Evolutionary conservation across 2,329 filamentous ascomycete species (phyloP).

Genomic region (Orbilia ellipsospora): DNA sequence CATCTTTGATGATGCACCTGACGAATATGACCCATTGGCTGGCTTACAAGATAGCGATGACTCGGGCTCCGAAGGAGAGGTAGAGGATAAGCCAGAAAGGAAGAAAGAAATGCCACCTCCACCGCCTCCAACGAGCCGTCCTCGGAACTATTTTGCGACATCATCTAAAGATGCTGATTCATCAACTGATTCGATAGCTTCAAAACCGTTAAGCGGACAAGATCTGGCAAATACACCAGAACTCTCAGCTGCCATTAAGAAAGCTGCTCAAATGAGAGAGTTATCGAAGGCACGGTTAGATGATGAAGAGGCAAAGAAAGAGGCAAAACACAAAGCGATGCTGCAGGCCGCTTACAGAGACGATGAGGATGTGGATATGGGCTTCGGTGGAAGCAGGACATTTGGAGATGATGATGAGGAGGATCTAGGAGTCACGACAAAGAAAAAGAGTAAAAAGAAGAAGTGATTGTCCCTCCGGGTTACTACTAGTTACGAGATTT

Average conservation of each 20-base stretch:
- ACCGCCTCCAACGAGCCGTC: slow-evolving; percentile 61
- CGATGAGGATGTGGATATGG: slow-evolving; percentile 90
- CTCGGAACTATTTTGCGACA: slow-evolving; percentile 66
- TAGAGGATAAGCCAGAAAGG: slow-evolving; percentile 63
- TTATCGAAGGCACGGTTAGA: slow-evolving; percentile 59
- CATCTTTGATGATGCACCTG: slow-evolving; percentile 74
- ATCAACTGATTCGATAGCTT: slow-evolving; percentile 60
- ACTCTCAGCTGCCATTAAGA: slow-evolving; percentile 83
- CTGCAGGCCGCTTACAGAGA: slow-evolving; percentile 80
- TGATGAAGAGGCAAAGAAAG: slow-evolving; percentile 69
- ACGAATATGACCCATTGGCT: slow-evolving; percentile 75
- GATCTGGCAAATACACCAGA: slow-evolving; percentile 71
- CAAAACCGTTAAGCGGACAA: slow-evolving; percentile 65
- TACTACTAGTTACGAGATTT: no score
- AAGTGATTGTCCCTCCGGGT: slow-evolving; percentile 63
- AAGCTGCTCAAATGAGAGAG: slow-evolving; percentile 70
- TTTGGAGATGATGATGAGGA: slow-evolving; percentile 83
- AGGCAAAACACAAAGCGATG: slow-evolving; percentile 78
- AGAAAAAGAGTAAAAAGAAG: slow-evolving; percentile 77
- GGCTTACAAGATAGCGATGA: slow-evolving; percentile 65
- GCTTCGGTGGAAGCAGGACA: slow-evolving; percentile 83
- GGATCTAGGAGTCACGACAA: slow-evolving; percentile 67
- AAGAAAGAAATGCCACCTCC: slow-evolving; percentile 58
- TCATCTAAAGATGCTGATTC: slow-evolving; percentile 65
- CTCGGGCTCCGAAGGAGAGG: slow-evolving; percentile 62